These are phyloP conservation scores for Trypanosoma cruzi DNA, from an alignment of 208 protist genomes.

Conservation along the genomic window DNA sequence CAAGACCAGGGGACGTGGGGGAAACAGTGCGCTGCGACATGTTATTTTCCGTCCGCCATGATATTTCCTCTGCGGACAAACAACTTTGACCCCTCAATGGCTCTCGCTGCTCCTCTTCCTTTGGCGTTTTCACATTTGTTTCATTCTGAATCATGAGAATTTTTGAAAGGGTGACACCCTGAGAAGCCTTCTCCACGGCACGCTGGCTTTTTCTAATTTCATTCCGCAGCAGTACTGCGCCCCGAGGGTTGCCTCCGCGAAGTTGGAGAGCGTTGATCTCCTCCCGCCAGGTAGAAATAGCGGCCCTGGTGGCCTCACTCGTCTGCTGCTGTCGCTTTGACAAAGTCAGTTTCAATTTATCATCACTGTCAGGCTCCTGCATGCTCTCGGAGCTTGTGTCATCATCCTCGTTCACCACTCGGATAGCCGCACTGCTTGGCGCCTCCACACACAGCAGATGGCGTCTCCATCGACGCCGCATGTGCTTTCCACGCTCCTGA, in stretches of 20 bases:
- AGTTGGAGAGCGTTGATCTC: conserved; percentile 8
- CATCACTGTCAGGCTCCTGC: background rate
- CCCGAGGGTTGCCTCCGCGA: background rate
- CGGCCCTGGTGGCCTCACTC: background rate
- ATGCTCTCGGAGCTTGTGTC: conserved; percentile 11
- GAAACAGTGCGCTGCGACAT: background rate
- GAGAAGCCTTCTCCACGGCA: conserved; percentile 13
- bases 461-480: conserved; percentile 1
- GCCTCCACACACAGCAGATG: background rate
- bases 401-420: conserved; percentile 9
- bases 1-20: background rate
- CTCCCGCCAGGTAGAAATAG: background rate
- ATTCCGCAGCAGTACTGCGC: background rate
- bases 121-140: background rate
- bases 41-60: conserved; percentile 8
- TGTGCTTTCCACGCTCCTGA: conserved; percentile 16
- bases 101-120: background rate
- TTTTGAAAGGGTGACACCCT: background rate
- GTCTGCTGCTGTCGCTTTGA: background rate
- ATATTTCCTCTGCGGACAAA: conserved; percentile 7
- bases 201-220: conserved; percentile 14
- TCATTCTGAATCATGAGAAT: background rate
- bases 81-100: background rate
- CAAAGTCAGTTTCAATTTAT: background rate
- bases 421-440: background rate